Evolutionary conservation across 2,329 filamentous ascomycete genomes (phyloP).

Genomic region (Aspergillus sp.): DNA sequence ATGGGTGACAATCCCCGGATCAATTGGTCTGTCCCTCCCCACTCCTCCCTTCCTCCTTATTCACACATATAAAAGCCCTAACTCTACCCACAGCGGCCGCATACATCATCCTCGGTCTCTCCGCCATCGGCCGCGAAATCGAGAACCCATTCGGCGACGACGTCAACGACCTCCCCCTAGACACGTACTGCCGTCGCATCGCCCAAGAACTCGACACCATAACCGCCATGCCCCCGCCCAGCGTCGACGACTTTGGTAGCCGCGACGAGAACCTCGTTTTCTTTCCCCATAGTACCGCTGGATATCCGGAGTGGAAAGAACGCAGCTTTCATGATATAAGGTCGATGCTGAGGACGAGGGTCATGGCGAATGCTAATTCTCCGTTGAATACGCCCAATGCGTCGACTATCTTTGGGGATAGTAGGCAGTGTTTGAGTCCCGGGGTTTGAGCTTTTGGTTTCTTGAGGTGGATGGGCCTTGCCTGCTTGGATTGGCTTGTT

Average conservation of each 20-base stretch:
- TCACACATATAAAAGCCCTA: background rate
- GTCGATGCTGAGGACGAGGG: slow-evolving; percentile 40
- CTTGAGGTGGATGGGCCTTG: no score
- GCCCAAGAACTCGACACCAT: slow-evolving; percentile 73
- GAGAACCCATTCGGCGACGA: slow-evolving; percentile 84
- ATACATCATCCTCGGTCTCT: slow-evolving; percentile 80
- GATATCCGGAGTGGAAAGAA: slow-evolving; percentile 51
- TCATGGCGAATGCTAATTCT: slow-evolving; percentile 22
- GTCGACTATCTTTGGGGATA: background rate
- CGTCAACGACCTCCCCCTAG: slow-evolving; percentile 77
- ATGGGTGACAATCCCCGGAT: slow-evolving; percentile 78
- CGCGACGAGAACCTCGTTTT: slow-evolving; percentile 38
- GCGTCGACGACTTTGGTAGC: slow-evolving; percentile 48
- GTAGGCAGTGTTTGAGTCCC: background rate
- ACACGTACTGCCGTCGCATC: slow-evolving; percentile 73
- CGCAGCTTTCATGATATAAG: slow-evolving; percentile 50
- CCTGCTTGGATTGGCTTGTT: no score
- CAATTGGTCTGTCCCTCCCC: slow-evolving; percentile 47
- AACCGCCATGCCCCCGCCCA: slow-evolving; percentile 57
- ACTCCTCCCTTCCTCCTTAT: no score
- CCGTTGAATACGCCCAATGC: background rate
- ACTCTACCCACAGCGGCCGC: slow-evolving; percentile 51
- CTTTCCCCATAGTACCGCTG: slow-evolving; percentile 43
- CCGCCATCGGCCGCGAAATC: slow-evolving; percentile 74
- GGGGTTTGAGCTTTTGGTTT: background rate